Evolutionary conservation across 2,329 filamentous ascomycete genomes (phyloP).

Genomic region (Pseudocercospora cruenta): DNA sequence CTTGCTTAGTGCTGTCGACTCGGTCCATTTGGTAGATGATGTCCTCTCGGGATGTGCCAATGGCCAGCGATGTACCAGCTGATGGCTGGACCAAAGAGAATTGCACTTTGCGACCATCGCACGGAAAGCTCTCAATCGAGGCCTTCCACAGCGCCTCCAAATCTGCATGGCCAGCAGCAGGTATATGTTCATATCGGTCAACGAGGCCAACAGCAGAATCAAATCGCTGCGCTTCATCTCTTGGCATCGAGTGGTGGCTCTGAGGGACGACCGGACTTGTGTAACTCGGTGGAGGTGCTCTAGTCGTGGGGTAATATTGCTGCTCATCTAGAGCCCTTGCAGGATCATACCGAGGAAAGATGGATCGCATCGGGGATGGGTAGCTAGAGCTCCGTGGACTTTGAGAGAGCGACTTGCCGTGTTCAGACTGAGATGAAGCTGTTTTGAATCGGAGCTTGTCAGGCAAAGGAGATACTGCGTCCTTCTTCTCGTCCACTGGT

Average conservation of each 20-base stretch:
- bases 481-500: constrained; percentile 24
- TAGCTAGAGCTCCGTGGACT: constrained; percentile 11
- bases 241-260: constrained; percentile 44
- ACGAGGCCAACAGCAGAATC: constrained; percentile 36
- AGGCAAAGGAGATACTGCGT: constrained; percentile 32
- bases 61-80: constrained; percentile 27
- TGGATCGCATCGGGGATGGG: constrained; percentile 63
- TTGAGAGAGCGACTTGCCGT: neutral
- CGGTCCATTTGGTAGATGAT: constrained; percentile 35
- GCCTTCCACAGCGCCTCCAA: constrained; percentile 36
- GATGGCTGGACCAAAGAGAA: constrained; percentile 32
- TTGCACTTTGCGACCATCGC: constrained; percentile 34
- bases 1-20: neutral
- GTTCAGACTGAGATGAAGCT: constrained; percentile 11
- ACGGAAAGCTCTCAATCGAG: constrained; percentile 28
- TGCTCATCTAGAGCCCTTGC: constrained; percentile 68
- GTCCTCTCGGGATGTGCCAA: constrained; percentile 29
- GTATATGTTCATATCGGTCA: constrained; percentile 37
- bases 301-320: constrained; percentile 67
- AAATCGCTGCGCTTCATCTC: constrained; percentile 25
- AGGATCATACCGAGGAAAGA: constrained; percentile 76
- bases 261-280: constrained; percentile 65
- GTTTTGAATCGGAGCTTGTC: constrained; percentile 29
- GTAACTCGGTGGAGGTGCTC: constrained; percentile 60
- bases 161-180: constrained; percentile 32